Percentiles rank a stretch among this genome's conserved stretches.
phyloP scores from a whole-genome alignment of 495 filamentous ascomycete genomes.

The Penicillium subrubescens region DNA sequence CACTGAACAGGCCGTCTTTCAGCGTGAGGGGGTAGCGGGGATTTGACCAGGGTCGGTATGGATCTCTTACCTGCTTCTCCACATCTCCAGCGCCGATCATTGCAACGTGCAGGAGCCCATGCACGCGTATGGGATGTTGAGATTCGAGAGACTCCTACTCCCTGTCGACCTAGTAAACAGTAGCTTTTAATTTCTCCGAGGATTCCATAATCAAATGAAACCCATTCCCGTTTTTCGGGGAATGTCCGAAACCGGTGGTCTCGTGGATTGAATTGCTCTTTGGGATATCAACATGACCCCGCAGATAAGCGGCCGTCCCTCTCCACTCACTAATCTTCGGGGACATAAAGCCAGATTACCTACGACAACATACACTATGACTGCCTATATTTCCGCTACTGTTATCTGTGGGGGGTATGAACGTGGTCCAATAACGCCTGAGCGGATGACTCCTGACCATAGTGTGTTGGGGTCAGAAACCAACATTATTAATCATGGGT shows the following conservation, averaged over 20 bases:
- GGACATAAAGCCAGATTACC: background rate
- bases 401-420: background rate
- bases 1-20: background rate
- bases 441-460: background rate
- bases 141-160: background rate
- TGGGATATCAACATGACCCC: background rate
- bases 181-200: background rate
- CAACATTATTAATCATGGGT: background rate
- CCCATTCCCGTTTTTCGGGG: background rate
- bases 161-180: background rate
- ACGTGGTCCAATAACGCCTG: background rate
- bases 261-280: background rate
- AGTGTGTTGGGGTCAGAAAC: background rate
- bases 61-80: constrained; percentile 39
- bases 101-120: background rate
- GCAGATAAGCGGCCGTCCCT: background rate
- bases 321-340: background rate
- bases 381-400: background rate
- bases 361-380: background rate
- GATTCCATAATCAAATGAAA: background rate
- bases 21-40: constrained; percentile 3
- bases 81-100: constrained; percentile 29
- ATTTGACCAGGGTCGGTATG: constrained; percentile 4
- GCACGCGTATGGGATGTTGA: background rate
- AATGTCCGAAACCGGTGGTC: background rate